Evolutionary conservation across 177 flowering plant species (phyloP).

Genomic region (Vitis hybrid): DNA sequence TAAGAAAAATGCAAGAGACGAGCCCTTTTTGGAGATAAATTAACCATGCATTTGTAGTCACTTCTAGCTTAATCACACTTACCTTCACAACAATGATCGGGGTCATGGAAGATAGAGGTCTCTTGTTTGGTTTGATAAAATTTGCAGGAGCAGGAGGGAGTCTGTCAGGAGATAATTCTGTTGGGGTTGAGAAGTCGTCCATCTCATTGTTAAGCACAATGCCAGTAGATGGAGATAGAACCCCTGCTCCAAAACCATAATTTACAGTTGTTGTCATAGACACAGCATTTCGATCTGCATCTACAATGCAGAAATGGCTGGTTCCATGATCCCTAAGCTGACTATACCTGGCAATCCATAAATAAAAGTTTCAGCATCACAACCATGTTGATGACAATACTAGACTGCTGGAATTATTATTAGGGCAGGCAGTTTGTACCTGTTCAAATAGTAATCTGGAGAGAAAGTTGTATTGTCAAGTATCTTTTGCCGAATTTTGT

Average conservation of each 20-base stretch:
- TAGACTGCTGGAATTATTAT: not conserved
- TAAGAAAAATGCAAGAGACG: not conserved
- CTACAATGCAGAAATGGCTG: constrained; percentile 90
- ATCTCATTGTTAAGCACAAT: constrained; percentile 88
- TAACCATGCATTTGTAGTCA: too few relatives aligned
- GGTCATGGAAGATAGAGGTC: constrained; percentile 94
- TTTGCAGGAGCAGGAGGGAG: constrained; percentile 94
- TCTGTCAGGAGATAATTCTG: constrained; percentile 45
- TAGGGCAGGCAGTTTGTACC: constrained; percentile 27
- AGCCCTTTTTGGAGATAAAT: too few relatives aligned
- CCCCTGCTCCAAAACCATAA: constrained; percentile 60
- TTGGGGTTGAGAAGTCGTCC: constrained; percentile 85
- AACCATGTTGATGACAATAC: not conserved
- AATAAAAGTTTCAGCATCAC: constrained; percentile 1
- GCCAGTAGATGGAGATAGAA: constrained; percentile 82
- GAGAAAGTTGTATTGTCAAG: constrained; percentile 87
- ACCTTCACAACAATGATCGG: constrained; percentile 85
- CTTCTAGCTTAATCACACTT: not conserved
- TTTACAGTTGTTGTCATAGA: constrained; percentile 94
- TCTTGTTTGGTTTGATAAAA: constrained; percentile 75
- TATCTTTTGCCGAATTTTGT: constrained; percentile 52
- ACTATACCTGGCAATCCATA: constrained; percentile 54
- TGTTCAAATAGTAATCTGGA: constrained; percentile 65
- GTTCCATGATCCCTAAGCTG: constrained; percentile 89
- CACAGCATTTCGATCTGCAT: constrained; percentile 78